Percentiles rank a stretch among this genome's conserved stretches.
Conservation (phyloP, 2,329 filamentous ascomycete species). For the Bertia moriformis region DNA sequence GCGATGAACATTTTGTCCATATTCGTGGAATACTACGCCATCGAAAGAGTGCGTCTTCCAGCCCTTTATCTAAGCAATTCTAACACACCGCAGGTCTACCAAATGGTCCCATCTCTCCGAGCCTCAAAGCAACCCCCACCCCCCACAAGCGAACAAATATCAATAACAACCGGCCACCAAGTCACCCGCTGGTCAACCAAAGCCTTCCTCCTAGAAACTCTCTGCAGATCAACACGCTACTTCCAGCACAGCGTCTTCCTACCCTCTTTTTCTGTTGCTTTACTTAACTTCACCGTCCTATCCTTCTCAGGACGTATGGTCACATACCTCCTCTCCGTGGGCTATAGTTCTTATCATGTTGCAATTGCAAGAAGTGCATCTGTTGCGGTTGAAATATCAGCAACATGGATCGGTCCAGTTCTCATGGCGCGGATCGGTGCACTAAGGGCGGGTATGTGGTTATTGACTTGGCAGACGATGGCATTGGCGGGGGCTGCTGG, state of each 20-base stretch:
- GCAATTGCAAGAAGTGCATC: constrained; percentile 35
- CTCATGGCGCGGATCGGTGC: constrained; percentile 38
- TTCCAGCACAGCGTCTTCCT: constrained; percentile 37
- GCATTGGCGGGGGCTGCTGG: constrained; percentile 30
- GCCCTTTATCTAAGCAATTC: too few species aligned
- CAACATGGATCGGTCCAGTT: constrained; percentile 43
- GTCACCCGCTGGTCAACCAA: too few species aligned
- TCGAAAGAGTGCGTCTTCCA: too few species aligned
- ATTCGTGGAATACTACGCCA: constrained; percentile 33
- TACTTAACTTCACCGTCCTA: constrained; percentile 49
- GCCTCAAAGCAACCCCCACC: constrained; percentile 10
- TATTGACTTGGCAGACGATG: constrained; percentile 50
- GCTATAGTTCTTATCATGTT: constrained; percentile 33
- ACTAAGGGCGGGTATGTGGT: constrained; percentile 58
- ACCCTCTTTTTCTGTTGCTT: constrained; percentile 40
- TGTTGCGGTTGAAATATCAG: constrained; percentile 38
- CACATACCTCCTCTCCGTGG: constrained; percentile 41
- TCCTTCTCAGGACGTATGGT: constrained; percentile 48
- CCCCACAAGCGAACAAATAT: constrained; percentile 15
- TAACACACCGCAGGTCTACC: constrained; percentile 23
- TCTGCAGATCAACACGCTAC: too few species aligned
- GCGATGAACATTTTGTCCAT: constrained; percentile 32
- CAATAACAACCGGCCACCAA: too few species aligned
- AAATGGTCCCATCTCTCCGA: too few species aligned
- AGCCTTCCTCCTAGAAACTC: too few species aligned